Evolutionary conservation across 2,329 filamentous ascomycete species (phyloP), one percentile per base, ranked within the genome.

Genomic region (Alternaria brassicicola): DNA sequence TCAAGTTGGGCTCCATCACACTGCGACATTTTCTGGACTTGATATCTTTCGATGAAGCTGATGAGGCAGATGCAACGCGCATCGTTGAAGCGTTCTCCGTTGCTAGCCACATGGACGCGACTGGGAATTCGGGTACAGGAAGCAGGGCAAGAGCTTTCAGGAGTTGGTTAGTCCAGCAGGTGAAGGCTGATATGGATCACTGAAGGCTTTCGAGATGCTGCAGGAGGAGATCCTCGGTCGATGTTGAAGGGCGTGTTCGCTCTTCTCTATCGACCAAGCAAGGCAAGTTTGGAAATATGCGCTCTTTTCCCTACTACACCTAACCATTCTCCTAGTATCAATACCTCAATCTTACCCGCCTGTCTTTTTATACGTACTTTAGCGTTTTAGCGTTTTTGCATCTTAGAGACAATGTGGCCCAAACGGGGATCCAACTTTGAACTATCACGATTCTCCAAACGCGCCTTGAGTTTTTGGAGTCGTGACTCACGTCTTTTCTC

Each of bases 1-100:
- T 69, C n/a, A 71, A 67, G 31, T 57, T 73, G 7, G 71, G 70
- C 0, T 64, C 64, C 2, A 55, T 74, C n/a, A 57, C 69, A 7
- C 52, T 73, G 17, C 57, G 62, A 10, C 55, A 67, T 3, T 69
- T 73, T 36, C 31, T 73, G 5, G 62, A 62, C 12, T 49, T 66
- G 25, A 57, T 73, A 6, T 59, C 57, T 1, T 74, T 70, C 26
- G 55, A 68, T 19, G 38, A 55, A 4, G 19, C 53, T 9, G 58
- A 53, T 8, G 50, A 59, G 10, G 59, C 55, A 10, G 49, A 35
- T 1, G 65, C 52, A 6, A 39, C 57, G 25, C 43, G 36, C 8
- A 64, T 71, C 4, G 59, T 72, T 4, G 64, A 67, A 10, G 71
- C 69, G 2, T 73, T 72, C 50, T 68, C 61, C 30, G 59, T 58